Percentiles rank a stretch among this genome's conserved stretches.
Conservation (phyloP, 2,329 filamentous ascomycete species). For the Arthrobotrys musiformis region DNA sequence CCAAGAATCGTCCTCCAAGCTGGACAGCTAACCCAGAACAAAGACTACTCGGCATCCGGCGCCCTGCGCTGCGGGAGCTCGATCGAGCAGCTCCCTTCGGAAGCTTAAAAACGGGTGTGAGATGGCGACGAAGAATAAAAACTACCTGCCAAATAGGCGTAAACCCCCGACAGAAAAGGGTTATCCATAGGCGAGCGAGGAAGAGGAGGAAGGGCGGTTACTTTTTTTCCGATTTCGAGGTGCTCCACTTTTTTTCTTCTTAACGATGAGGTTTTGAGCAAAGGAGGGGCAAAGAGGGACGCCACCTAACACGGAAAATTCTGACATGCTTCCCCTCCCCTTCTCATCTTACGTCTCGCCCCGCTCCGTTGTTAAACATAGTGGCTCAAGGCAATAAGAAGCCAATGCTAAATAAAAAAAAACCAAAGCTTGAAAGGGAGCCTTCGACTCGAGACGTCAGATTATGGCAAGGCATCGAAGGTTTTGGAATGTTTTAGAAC, state of each 20-base stretch:
- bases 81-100: constrained; percentile 13
- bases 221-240: constrained; percentile 7
- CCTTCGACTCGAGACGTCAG: constrained; percentile 4
- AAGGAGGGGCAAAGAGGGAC: constrained; percentile 16
- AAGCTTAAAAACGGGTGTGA: background rate
- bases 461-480: constrained; percentile 12
- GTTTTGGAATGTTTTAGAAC: constrained; percentile 25
- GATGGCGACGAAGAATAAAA: constrained; percentile 2
- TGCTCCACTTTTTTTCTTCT: constrained; percentile 31
- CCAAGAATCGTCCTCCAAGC: background rate
- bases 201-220: constrained; percentile 9
- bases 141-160: constrained; percentile 32
- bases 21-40: background rate
- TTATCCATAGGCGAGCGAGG: constrained; percentile 21
- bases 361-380: background rate
- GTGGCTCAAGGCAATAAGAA: constrained; percentile 9
- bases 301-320: constrained; percentile 14
- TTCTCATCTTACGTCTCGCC: background rate
- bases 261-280: background rate
- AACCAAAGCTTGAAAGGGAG: background rate
- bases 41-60: constrained; percentile 36
- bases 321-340: constrained; percentile 21
- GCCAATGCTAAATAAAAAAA: background rate
- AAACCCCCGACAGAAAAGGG: constrained; percentile 13
- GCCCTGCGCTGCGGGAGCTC: constrained; percentile 27